Evolutionary conservation across 2,329 filamentous ascomycete species (phyloP).

Genomic region (Drechslera avenae): DNA sequence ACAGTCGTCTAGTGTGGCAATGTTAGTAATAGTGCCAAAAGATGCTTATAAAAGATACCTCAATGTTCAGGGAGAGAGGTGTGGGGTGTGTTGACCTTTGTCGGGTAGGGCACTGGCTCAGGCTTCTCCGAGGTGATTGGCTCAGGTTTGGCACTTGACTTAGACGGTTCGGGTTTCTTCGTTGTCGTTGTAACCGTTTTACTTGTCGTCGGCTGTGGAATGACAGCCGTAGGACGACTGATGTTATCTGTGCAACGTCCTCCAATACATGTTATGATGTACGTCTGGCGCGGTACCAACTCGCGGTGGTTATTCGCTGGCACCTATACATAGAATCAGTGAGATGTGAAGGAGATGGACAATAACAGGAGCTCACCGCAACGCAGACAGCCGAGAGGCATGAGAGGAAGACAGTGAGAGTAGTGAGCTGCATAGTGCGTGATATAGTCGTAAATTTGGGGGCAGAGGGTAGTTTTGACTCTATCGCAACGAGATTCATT

Average conservation of each 20-base stretch:
- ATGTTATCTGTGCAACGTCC: slow-evolving; percentile 17
- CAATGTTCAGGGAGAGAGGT: background rate
- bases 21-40: background rate
- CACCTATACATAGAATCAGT: slow-evolving; percentile 14
- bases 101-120: slow-evolving; percentile 1
- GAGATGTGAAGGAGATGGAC: background rate
- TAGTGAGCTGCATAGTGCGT: slow-evolving; percentile 27
- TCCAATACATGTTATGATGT: slow-evolving; percentile 37
- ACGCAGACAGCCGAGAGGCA: slow-evolving; percentile 20
- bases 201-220: slow-evolving; percentile 9
- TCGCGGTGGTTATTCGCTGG: slow-evolving; percentile 22
- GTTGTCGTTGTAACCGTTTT: slow-evolving; percentile 7
- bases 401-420: slow-evolving; percentile 18
- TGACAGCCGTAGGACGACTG: slow-evolving; percentile 7
- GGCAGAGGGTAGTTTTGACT: background rate
- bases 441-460: background rate
- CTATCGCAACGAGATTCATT: background rate
- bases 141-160: no score
- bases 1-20: slow-evolving; percentile 5
- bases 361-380: slow-evolving; percentile 22
- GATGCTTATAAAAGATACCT: no score
- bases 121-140: background rate
- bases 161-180: slow-evolving; percentile 9
- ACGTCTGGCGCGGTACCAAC: slow-evolving; percentile 34
- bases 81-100: slow-evolving; percentile 4